Evolutionary conservation across 2,329 filamentous ascomycete genomes (phyloP), one percentile per base, ranked within the genome.

Genomic region (Zasmidium cellare): DNA sequence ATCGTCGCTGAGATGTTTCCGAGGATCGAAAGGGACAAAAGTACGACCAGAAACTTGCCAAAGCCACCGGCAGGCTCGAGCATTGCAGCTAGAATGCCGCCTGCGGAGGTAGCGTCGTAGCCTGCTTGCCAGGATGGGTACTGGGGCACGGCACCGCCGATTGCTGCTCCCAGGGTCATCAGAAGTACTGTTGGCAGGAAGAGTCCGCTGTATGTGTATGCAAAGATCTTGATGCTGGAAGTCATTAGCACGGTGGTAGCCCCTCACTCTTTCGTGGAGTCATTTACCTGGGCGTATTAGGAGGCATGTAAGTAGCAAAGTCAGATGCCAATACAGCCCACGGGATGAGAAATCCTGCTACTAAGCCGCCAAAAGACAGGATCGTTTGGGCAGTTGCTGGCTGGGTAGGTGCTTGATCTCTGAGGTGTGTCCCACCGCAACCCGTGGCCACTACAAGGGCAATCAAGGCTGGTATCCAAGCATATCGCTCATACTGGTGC

Each of bases 281-380:
- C 3, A 9, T 22, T 49, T 20, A 48, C 14, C 50, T 55, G 51
- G 69, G 70, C 12, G 75, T 73, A 2, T 69, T 62, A 1, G 73
- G 69, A 0, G 75, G 74, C 56, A 77, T 76, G 60, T 79, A 78
- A 44, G 78, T 76, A 46, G 75, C 78, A 61, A 77, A 78, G 58
- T 79, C 77, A 41, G 60, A 63, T 46, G 77, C 68, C 6, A 69
- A 62, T 1, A 71, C 65, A 0, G 75, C 75, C 79, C 83, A 88
- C 0, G 86, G 84, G 1, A 88, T 79, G 76, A 87, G 82, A 16
- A 76, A 58, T 0, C 82, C 83, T 0, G 85, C 84, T 3, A 88
- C 79, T 52, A 87, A 79, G 73, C 84, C 84, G 49, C 79, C 84
- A 61, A 84, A 88, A 1, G 68, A 62, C 22, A 71, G 59, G 2